These are phyloP conservation scores for Hyphopichia khmerensis DNA, from an alignment of 1,139 yeast species.

Conservation along the genomic window DNA sequence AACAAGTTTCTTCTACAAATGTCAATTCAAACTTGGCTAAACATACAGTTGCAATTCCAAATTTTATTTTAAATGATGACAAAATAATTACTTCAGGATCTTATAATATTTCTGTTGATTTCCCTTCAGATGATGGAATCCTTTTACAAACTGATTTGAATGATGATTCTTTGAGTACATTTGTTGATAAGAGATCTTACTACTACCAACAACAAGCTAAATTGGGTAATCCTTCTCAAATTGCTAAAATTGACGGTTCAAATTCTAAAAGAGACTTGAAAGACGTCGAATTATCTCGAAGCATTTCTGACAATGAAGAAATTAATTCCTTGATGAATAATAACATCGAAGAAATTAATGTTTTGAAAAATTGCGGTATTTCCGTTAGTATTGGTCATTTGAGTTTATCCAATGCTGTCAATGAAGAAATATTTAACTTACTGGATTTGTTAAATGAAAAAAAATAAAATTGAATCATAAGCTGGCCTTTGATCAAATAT, in stretches of 20 bases:
- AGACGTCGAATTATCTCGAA: background rate
- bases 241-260: background rate
- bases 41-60: conserved; percentile 5
- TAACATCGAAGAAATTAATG: conserved; percentile 12
- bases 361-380: conserved; percentile 20
- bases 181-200: conserved; percentile 17
- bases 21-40: background rate
- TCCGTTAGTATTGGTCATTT: conserved; percentile 20
- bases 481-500: background rate
- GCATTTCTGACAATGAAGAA: conserved; percentile 12
- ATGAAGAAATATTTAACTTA: conserved; percentile 7
- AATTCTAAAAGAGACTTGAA: conserved; percentile 4
- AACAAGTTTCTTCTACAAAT: conserved; percentile 6
- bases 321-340: conserved; percentile 7
- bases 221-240: background rate
- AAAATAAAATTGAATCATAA: background rate
- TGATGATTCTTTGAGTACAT: conserved; percentile 12
- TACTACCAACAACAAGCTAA: conserved; percentile 16
- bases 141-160: conserved; percentile 2
- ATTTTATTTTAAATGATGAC: conserved; percentile 8
- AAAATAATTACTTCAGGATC: conserved; percentile 9
- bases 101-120: conserved; percentile 7
- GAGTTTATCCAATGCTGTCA: conserved; percentile 13
- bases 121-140: conserved; percentile 1
- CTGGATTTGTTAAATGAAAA: background rate